Percentiles rank a stretch among this genome's conserved stretches.
These are phyloP conservation scores for Piper longum DNA, from an alignment of 164 flowering plant species.

Conservation along the genomic window DNA sequence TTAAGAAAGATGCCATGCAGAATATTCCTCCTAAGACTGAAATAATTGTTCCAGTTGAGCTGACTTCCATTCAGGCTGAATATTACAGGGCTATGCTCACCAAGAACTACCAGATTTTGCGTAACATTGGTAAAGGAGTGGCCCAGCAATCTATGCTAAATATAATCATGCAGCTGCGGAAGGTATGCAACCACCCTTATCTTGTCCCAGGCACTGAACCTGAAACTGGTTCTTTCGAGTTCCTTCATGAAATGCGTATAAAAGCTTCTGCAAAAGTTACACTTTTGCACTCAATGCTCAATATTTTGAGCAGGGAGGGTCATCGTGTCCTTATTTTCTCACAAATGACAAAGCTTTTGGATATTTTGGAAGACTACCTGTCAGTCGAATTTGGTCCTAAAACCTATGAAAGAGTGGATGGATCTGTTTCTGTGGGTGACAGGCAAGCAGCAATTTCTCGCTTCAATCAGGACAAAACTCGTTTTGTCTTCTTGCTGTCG, in stretches of 20 bases:
- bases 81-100: conserved; percentile 99
- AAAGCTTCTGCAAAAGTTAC: conserved; percentile 97
- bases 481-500: conserved; percentile 87
- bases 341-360: conserved; percentile 99
- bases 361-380: conserved; percentile 94
- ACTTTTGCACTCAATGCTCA: conserved; percentile 91
- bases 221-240: conserved; percentile 78
- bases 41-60: conserved; percentile 92
- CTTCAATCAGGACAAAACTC: conserved; percentile 88
- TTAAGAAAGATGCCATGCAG: conserved; percentile 95
- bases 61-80: conserved; percentile 95
- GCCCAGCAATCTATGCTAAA: conserved; percentile 96
- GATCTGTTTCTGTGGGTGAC: conserved; percentile 90
- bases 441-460: conserved; percentile 93
- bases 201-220: conserved; percentile 98
- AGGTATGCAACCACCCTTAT: conserved; percentile 98
- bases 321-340: conserved; percentile 95
- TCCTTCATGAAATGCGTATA: conserved; percentile 98
- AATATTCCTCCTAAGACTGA: conserved; percentile 98
- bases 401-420: conserved; percentile 97
- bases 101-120: conserved; percentile 82
- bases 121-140: conserved; percentile 91
- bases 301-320: conserved; percentile 59
- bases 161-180: conserved; percentile 95
- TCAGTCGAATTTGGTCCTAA: conserved; percentile 80